Percentiles rank a stretch among this genome's conserved stretches.
phyloP scores from a whole-genome alignment of 805 yeast genomes.

The Ogataea glucozyma region DNA sequence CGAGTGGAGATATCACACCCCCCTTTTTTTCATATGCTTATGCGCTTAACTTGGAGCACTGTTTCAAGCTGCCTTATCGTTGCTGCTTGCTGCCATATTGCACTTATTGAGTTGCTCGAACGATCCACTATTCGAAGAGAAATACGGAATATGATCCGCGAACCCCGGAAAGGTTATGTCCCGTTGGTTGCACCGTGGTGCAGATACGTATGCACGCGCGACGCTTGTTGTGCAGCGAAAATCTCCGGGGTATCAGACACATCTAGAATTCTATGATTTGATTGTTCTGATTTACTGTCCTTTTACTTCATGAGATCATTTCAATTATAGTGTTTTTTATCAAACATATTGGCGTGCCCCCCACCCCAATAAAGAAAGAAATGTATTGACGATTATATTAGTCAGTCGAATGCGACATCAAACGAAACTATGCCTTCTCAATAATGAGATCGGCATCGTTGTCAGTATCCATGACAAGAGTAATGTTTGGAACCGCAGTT shows the following conservation, averaged over 20 bases:
- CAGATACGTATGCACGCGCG: too few relatives aligned
- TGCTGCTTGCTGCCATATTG: not conserved
- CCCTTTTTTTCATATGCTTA: not conserved
- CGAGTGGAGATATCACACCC: constrained; percentile 6
- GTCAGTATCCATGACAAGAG: constrained; percentile 32
- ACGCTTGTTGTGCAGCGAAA: constrained; percentile 1
- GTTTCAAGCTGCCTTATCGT: constrained; percentile 2
- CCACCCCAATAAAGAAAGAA: constrained; percentile 8
- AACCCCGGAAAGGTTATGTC: constrained; percentile 4
- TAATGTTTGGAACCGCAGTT: constrained; percentile 26
- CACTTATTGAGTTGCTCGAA: too few relatives aligned
- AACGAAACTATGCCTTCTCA: constrained; percentile 31
- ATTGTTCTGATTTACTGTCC: too few relatives aligned
- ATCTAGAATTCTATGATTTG: too few relatives aligned
- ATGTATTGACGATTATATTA: constrained; percentile 6
- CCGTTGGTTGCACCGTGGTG: constrained; percentile 1
- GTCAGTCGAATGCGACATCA: not conserved
- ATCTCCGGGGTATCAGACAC: constrained; percentile 8
- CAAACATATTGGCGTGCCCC: constrained; percentile 14
- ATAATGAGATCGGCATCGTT: constrained; percentile 36
- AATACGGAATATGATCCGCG: not conserved
- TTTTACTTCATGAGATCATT: too few relatives aligned
- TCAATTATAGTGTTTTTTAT: too few relatives aligned
- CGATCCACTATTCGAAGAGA: not conserved
- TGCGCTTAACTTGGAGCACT: not conserved